Base-by-base conservation (phyloP, 768 basidiomycete genomes). In the Podaxis rugospora region DNA sequence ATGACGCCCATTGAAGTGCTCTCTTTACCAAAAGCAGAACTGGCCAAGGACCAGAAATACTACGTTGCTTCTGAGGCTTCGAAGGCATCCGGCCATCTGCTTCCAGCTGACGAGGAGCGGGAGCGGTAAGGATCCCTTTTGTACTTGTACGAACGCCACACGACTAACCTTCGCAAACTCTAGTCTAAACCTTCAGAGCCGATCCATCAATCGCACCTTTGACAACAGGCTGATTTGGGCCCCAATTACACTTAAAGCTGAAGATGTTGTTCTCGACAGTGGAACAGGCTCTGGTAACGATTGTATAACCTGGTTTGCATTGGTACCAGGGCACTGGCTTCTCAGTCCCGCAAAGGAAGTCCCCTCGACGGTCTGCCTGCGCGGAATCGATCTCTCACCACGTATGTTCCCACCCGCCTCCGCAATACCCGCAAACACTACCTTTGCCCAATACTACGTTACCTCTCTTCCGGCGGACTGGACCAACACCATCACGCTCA, bases 331-430 rank as follows among this genome's bases (percentile, higher is more conserved):
- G 23, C 63, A 64, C 23, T 70, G 67, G 69, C 37, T 68, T 36
- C 66, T 68, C 28, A 62, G 66, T n/a, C 46, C 65, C 14, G 64
- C 51, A 36, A 57, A 62, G 42, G 44, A 62, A 18, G 16, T 65
- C 37, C 53, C 61, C 2, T 36, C 36, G 32, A 57, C 56, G 18
- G 57, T 67, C 2, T 35, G 61, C 6, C 57, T 67, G 32, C 57
- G 59, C 18, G 67, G 67, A 32, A 59, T 66, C 27, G 69, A 70
- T 61, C 65, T 67, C 55, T 56, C 64, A 25, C 51, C 65, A 5
- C 62, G 66, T 18, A 64, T 66, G 25, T 70, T 70, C 52, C 69
- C 70, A 5, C 51, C 59, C 7, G 23, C 53, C 28, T 21, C 40
- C 10, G 5, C 7, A 14, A 28, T 35, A 11, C 59, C 55, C 3